A percentile compares a stretch with the other conserved stretches of the same genome.
Conservation (phyloP, 2,329 filamentous ascomycete genomes). For the Penicillium sp. region DNA sequence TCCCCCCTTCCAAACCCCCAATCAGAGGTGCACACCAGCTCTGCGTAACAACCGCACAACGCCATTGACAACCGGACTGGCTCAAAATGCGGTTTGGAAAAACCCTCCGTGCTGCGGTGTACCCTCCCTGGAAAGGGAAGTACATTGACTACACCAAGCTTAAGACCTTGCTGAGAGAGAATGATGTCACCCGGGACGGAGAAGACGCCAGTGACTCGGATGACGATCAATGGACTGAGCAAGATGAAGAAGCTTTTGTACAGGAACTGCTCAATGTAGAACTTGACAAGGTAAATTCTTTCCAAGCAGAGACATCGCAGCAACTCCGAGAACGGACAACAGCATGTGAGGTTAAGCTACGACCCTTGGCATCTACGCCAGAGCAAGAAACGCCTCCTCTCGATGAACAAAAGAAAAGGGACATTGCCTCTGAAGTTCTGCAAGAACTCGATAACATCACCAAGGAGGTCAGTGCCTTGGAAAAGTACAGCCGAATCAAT, state of each 20-base stretch:
- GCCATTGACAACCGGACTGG: conserved; percentile 10
- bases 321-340: conserved; percentile 77
- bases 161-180: conserved; percentile 82
- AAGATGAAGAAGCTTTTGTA: conserved; percentile 90
- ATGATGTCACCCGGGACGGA: conserved; percentile 48
- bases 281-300: conserved; percentile 88
- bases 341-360: conserved; percentile 64
- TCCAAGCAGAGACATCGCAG: conserved; percentile 79
- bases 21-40: conserved; percentile 2
- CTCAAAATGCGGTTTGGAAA: conserved; percentile 86
- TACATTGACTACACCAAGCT: conserved; percentile 97
- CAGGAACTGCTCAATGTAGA: conserved; percentile 93
- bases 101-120: conserved; percentile 75
- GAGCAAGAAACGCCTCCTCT: conserved; percentile 34
- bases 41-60: conserved; percentile 14
- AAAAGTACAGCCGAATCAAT: conserved; percentile 93
- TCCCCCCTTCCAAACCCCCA: neutral
- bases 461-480: conserved; percentile 86
- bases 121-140: conserved; percentile 84
- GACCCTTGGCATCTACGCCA: conserved; percentile 50
- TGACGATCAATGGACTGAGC: conserved; percentile 74
- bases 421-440: conserved; percentile 67
- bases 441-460: conserved; percentile 81
- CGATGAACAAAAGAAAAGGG: conserved; percentile 45
- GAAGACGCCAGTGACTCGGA: conserved; percentile 52